phyloP scores from a whole-genome alignment of 2,329 filamentous ascomycete genomes.

The Colletotrichum filicis region DNA sequence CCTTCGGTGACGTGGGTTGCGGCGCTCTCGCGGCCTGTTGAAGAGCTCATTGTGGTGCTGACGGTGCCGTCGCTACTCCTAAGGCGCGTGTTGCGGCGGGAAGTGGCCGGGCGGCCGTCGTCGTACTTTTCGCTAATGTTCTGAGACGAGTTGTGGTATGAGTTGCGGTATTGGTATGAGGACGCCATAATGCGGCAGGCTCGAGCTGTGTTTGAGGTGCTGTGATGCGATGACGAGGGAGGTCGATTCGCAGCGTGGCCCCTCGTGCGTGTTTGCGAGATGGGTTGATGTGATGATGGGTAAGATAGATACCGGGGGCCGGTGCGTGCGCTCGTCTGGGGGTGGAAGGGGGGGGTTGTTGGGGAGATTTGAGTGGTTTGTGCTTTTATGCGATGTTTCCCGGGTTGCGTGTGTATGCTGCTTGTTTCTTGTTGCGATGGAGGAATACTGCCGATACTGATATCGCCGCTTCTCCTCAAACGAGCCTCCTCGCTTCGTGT shows the following conservation, averaged over 20 bases:
- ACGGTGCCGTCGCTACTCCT: constrained; percentile 90
- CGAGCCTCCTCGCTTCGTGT: background rate
- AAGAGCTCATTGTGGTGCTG: constrained; percentile 83
- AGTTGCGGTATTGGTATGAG: constrained; percentile 63
- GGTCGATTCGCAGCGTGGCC: constrained; percentile 17
- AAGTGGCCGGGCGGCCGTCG: constrained; percentile 41
- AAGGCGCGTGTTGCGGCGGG: constrained; percentile 61
- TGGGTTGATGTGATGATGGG: constrained; percentile 2
- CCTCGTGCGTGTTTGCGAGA: constrained; percentile 23
- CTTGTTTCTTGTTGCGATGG: background rate
- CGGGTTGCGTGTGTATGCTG: constrained; percentile 20
- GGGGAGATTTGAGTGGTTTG: constrained; percentile 16
- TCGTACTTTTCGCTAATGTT: constrained; percentile 55
- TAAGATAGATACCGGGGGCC: constrained; percentile 14
- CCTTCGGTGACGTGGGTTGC: constrained; percentile 90
- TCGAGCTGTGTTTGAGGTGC: background rate
- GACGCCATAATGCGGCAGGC: constrained; percentile 57
- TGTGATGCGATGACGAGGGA: constrained; percentile 19
- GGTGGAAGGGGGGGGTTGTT: constrained; percentile 16
- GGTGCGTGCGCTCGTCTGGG: constrained; percentile 18
- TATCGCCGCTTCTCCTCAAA: constrained; percentile 9
- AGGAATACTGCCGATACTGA: background rate
- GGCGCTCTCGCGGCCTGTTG: constrained; percentile 80
- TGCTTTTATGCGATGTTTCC: constrained; percentile 32
- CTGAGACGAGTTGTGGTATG: constrained; percentile 57